phyloP scores from a whole-genome alignment of 2,329 filamentous ascomycete species.

The Neurospora crassa region DNA sequence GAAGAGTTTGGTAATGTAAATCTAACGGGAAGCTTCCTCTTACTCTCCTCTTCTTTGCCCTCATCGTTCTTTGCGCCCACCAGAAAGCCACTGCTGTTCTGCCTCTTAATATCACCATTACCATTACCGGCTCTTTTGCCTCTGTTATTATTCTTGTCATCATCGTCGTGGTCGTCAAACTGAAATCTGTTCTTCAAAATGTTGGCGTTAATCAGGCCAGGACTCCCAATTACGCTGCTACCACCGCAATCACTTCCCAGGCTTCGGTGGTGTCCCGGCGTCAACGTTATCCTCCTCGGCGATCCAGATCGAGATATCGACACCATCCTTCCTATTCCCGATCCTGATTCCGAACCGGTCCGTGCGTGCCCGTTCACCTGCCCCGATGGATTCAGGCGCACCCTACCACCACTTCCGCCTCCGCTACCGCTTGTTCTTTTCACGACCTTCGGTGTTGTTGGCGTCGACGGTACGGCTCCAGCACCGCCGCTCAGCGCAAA shows the following conservation, averaged over 20 bases:
- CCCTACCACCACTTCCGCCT: background rate
- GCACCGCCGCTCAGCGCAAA: slow-evolving; percentile 26
- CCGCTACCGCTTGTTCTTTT: background rate
- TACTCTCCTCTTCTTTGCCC: background rate
- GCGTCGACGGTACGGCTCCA: background rate
- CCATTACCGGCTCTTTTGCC: background rate
- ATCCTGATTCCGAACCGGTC: background rate
- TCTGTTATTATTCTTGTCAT: background rate
- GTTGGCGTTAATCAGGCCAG: background rate
- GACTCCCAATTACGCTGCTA: background rate
- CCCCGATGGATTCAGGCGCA: background rate
- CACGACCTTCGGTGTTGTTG: background rate
- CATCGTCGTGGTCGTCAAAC: background rate
- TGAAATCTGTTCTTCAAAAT: background rate
- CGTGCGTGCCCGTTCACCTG: background rate
- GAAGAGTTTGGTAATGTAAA: background rate
- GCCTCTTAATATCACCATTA: background rate
- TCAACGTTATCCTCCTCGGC: background rate
- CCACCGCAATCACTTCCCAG: background rate
- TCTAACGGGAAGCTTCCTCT: background rate
- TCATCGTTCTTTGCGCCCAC: background rate
- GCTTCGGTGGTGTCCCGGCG: background rate
- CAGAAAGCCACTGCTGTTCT: background rate
- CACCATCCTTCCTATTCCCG: background rate
- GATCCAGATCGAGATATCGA: background rate